phyloP scores from a whole-genome alignment of 768 basidiomycete genomes.

The Ramaria sp. region DNA sequence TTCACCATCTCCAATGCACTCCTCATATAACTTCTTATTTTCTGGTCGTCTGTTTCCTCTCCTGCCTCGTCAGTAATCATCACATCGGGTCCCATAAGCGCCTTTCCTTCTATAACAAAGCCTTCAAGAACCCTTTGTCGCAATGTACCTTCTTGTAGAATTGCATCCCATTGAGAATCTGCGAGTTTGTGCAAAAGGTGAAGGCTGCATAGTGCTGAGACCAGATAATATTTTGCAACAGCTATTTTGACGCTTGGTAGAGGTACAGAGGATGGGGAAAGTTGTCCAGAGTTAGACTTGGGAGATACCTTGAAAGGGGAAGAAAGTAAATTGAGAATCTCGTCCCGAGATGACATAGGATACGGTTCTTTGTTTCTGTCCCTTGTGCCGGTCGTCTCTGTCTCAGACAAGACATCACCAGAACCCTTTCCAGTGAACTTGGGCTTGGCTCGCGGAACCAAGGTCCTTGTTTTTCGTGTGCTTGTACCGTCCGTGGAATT shows the following conservation, averaged over 20 bases:
- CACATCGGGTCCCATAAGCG: background rate
- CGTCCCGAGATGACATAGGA: background rate
- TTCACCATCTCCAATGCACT: background rate
- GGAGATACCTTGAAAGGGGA: background rate
- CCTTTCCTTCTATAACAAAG: background rate
- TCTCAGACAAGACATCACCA: background rate
- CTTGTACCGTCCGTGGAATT: background rate
- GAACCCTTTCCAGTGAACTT: background rate
- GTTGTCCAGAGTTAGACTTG: background rate
- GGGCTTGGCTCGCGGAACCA: background rate
- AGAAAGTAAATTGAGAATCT: background rate
- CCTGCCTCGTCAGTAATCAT: background rate
- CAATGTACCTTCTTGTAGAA: background rate
- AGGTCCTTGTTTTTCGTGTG: background rate
- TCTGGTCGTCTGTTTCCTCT: background rate
- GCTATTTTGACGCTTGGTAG: background rate
- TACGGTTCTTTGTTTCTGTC: background rate
- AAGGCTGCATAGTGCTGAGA: background rate
- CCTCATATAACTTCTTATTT: background rate
- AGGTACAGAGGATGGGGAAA: background rate
- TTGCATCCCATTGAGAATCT: background rate
- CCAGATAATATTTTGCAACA: conserved; percentile 2
- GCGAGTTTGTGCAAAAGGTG: background rate
- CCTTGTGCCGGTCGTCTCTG: background rate
- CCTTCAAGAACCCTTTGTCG: background rate